A percentile compares a stretch with the other conserved stretches of the same genome.
These are phyloP conservation scores for Boletus bicolor DNA, from an alignment of 768 basidiomycete genomes.

Conservation along the genomic window DNA sequence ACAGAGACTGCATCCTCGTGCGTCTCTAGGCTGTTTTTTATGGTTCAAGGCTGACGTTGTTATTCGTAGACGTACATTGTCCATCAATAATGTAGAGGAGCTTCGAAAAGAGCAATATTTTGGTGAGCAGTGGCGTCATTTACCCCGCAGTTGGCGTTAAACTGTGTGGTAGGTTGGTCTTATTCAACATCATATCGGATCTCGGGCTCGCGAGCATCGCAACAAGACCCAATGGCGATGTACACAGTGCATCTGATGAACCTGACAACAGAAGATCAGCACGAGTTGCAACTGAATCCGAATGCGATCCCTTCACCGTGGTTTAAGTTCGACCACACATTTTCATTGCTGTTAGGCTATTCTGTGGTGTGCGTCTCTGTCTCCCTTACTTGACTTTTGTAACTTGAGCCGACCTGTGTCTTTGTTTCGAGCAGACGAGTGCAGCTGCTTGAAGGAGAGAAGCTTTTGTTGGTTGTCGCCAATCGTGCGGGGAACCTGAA, in stretches of 20 bases:
- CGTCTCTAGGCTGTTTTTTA: background rate
- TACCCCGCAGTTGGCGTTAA: background rate
- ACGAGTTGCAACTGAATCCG: no score
- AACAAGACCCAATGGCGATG: constrained; percentile 8
- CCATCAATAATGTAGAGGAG: background rate
- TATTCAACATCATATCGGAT: background rate
- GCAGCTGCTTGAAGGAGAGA: constrained; percentile 42
- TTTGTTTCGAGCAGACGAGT: constrained; percentile 25
- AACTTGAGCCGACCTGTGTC: background rate
- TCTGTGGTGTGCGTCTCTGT: constrained; percentile 14
- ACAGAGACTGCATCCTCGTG: constrained; percentile 1
- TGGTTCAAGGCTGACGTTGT: background rate
- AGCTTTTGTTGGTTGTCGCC: constrained; percentile 40
- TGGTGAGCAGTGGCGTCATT: background rate
- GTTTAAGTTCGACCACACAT: background rate
- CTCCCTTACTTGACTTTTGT: background rate
- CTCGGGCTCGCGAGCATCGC: constrained; percentile 3
- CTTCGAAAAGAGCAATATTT: background rate
- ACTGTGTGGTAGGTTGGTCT: background rate
- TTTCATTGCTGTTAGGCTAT: constrained; percentile 19
- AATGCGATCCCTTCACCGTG: background rate
- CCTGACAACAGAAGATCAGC: no score
- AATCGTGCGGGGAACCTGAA: constrained; percentile 33
- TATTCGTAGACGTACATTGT: constrained; percentile 12
- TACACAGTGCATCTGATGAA: no score